Evolutionary conservation across 2,329 filamentous ascomycete species (phyloP).

Genomic region (Pseudogymnoascus sp.): DNA sequence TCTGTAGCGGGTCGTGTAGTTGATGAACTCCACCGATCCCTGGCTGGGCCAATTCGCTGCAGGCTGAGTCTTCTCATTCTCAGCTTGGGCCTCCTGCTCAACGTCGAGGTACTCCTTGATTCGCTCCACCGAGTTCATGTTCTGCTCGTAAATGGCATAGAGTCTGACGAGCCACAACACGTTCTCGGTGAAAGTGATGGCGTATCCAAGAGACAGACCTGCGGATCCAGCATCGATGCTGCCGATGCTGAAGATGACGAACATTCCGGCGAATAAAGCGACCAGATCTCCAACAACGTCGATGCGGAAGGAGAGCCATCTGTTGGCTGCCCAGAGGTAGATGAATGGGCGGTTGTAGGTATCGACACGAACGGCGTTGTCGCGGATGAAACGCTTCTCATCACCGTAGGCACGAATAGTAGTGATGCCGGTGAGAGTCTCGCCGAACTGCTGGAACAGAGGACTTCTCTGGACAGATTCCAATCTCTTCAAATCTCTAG

Average conservation of each 20-base stretch:
- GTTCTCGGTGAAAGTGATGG: conserved; percentile 94
- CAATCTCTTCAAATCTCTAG: conserved; percentile 88
- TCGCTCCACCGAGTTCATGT: conserved; percentile 98
- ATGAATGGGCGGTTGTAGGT: conserved; percentile 89
- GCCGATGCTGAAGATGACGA: conserved; percentile 77
- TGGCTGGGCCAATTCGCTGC: conserved; percentile 74
- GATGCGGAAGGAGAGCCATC: conserved; percentile 90
- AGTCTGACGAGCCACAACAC: conserved; percentile 92
- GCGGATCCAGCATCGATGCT: conserved; percentile 83
- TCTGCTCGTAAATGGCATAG: conserved; percentile 93
- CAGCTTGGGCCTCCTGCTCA: conserved; percentile 77
- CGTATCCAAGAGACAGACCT: conserved; percentile 89
- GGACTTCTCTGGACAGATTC: conserved; percentile 93
- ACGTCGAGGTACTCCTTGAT: conserved; percentile 96
- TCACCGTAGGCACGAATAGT: conserved; percentile 96
- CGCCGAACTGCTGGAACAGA: conserved; percentile 94
- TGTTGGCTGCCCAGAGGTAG: conserved; percentile 91
- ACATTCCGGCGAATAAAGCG: conserved; percentile 85
- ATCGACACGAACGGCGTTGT: conserved; percentile 84
- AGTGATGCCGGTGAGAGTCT: conserved; percentile 88
- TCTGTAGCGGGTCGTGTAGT: conserved; percentile 85
- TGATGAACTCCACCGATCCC: conserved; percentile 78
- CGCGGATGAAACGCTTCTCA: conserved; percentile 83
- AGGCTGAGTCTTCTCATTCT: conserved; percentile 73
- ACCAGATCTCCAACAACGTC: conserved; percentile 87